phyloP scores from a whole-genome alignment of 1,139 yeast genomes.

The Tardiomyces digboiensis region DNA sequence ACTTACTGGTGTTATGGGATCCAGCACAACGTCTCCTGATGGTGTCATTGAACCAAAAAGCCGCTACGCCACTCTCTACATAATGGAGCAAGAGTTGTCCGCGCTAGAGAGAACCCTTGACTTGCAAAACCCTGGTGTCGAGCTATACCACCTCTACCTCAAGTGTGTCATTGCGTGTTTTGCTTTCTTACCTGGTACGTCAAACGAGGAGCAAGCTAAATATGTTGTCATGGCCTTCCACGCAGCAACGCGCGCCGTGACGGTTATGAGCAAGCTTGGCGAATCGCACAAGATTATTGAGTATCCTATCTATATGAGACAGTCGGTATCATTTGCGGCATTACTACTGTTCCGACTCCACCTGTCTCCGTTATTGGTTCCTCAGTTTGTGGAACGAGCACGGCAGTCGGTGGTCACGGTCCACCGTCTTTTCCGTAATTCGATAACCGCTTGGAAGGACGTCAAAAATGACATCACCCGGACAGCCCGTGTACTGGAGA shows the following conservation, averaged over 20 bases:
- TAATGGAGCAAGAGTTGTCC: slow-evolving; percentile 71
- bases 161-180: slow-evolving; percentile 79
- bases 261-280: slow-evolving; percentile 63
- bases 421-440: slow-evolving; percentile 78
- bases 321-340: slow-evolving; percentile 75
- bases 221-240: slow-evolving; percentile 78
- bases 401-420: slow-evolving; percentile 92
- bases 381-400: slow-evolving; percentile 77
- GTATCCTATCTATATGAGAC: slow-evolving; percentile 80
- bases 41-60: slow-evolving; percentile 81
- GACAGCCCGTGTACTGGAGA: slow-evolving; percentile 89
- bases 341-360: slow-evolving; percentile 74
- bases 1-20: slow-evolving; percentile 78
- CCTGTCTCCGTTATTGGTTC: slow-evolving; percentile 64
- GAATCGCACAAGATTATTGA: slow-evolving; percentile 66
- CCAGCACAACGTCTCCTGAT: slow-evolving; percentile 81
- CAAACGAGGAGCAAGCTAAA: slow-evolving; percentile 78
- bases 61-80: slow-evolving; percentile 69
- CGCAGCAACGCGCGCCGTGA: slow-evolving; percentile 73
- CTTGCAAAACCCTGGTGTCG: slow-evolving; percentile 54
- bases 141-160: slow-evolving; percentile 69
- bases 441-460: slow-evolving; percentile 84
- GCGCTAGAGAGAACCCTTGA: slow-evolving; percentile 54
- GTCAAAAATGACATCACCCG: slow-evolving; percentile 87
- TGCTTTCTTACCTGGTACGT: slow-evolving; percentile 88